Evolutionary conservation across 1,284 basidiomycete species (phyloP), one percentile per base, ranked within the genome.

Genomic region (Inonotus obliquus): DNA sequence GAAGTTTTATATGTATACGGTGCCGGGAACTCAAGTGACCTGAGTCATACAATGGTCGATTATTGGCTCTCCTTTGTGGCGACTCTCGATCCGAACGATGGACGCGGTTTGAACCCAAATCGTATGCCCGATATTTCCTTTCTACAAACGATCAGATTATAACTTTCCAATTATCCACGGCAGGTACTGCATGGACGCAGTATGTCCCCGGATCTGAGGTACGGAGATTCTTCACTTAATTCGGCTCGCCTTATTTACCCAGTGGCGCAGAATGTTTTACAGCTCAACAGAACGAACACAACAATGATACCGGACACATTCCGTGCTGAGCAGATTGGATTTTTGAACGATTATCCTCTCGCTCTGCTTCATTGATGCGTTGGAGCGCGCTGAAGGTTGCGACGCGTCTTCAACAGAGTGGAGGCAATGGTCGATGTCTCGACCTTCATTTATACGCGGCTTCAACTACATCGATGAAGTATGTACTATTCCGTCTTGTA

Each of bases 31-130:
- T 68, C 73, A 7, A 69, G 70, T 4, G 55, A 63, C 27, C 62
- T 81, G 1, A 78, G 77, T 59, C 4, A 54, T 7, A 19, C 37
- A 21, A 79, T 82, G 75, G 75, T 79, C 62, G 77, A 81, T 57
- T 81, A 81, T 60, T 82, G 80, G 80, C 70, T 82, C 17, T 81
- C 81, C 0, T 82, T 82, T 61, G 77, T 76, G 0, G 76, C 75
- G 3, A 78, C 74, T 41, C 67, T 81, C 39, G 73, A 79, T 54
- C 79, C 81, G 4, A 83, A 82, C 63, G 81, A 82, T 60, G 76
- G 76, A 5, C 71, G 69, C 47, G 4, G 4, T 4, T 9, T 32
- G 32, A 9, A 32, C n/a, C n/a, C n/a, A n/a, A n/a, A n/a, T n/a
- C n/a, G n/a, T n/a, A n/a, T n/a, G n/a, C n/a, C n/a, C 32, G 32